Percentiles rank a stretch among this genome's conserved stretches.
Conservation (phyloP, 495 filamentous ascomycete species). For the Coniosporium apollinis region DNA sequence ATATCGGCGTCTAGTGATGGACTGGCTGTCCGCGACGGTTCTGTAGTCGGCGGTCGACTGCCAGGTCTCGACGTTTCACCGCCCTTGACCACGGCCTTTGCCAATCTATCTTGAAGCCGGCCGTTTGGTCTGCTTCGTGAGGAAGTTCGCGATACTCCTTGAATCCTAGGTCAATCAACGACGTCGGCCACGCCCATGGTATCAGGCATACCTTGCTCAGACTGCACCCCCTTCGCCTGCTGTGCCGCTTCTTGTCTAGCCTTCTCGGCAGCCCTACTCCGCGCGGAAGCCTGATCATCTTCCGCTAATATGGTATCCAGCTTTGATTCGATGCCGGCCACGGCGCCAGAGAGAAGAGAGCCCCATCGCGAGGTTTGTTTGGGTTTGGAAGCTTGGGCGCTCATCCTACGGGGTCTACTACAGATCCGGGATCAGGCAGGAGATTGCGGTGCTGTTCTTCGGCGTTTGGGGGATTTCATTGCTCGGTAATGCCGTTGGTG, state of each 20-base stretch:
- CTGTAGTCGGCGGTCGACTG: conserved; percentile 13
- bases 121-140: conserved; percentile 43
- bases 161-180: conserved; percentile 3
- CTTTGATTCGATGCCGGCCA: conserved; percentile 83
- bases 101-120: conserved; percentile 72
- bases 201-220: too few relatives aligned
- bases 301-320: conserved; percentile 86
- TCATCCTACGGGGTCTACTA: not conserved
- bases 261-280: conserved; percentile 17
- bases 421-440: too few relatives aligned
- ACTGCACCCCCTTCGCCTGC: too few relatives aligned
- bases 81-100: conserved; percentile 38
- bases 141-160: conserved; percentile 12
- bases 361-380: conserved; percentile 46
- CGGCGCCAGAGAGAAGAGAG: conserved; percentile 76
- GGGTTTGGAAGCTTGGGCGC: not conserved
- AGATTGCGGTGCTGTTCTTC: too few relatives aligned
- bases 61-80: conserved; percentile 13
- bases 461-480: too few relatives aligned
- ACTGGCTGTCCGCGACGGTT: conserved; percentile 9
- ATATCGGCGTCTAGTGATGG: conserved; percentile 3
- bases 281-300: conserved; percentile 30
- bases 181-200: not conserved
- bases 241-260: conserved; percentile 6
- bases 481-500: too few relatives aligned